These are phyloP conservation scores for Bauhinia variegata DNA, from an alignment of 306 rosid genomes.

Conservation along the genomic window DNA sequence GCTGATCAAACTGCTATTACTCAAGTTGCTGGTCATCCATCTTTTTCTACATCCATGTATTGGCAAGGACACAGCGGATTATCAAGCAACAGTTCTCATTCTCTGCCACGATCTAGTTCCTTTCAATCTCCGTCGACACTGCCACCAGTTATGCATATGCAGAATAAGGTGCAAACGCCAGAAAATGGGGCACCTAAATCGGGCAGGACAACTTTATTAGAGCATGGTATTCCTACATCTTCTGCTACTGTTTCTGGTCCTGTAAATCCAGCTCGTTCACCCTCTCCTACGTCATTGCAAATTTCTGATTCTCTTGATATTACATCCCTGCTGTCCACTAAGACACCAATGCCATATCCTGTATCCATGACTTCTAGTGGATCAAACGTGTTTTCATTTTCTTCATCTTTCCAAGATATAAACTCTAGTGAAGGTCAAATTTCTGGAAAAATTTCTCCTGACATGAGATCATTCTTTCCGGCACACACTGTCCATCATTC, in stretches of 20 bases:
- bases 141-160: slow-evolving; percentile 42
- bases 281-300: slow-evolving; percentile 39
- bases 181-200: slow-evolving; percentile 45
- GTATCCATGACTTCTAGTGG: slow-evolving; percentile 28
- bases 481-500: slow-evolving; percentile 43
- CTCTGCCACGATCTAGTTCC: slow-evolving; percentile 42
- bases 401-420: slow-evolving; percentile 45
- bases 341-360: slow-evolving; percentile 44
- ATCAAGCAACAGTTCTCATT: slow-evolving; percentile 35
- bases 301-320: slow-evolving; percentile 46
- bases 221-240: slow-evolving; percentile 43
- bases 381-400: slow-evolving; percentile 38
- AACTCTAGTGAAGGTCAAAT: slow-evolving; percentile 42
- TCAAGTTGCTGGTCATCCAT: slow-evolving; percentile 43
- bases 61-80: slow-evolving; percentile 46
- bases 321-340: slow-evolving; percentile 44
- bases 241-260: slow-evolving; percentile 38
- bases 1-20: slow-evolving; percentile 39
- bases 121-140: slow-evolving; percentile 39
- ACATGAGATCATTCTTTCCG: slow-evolving; percentile 42
- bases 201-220: slow-evolving; percentile 43
- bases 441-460: slow-evolving; percentile 41
- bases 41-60: slow-evolving; percentile 44
- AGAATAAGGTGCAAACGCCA: slow-evolving; percentile 42
- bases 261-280: slow-evolving; percentile 45